phyloP scores from a whole-genome alignment of 2,329 filamentous ascomycete genomes.

The Chrysosporium keratinophilum region DNA sequence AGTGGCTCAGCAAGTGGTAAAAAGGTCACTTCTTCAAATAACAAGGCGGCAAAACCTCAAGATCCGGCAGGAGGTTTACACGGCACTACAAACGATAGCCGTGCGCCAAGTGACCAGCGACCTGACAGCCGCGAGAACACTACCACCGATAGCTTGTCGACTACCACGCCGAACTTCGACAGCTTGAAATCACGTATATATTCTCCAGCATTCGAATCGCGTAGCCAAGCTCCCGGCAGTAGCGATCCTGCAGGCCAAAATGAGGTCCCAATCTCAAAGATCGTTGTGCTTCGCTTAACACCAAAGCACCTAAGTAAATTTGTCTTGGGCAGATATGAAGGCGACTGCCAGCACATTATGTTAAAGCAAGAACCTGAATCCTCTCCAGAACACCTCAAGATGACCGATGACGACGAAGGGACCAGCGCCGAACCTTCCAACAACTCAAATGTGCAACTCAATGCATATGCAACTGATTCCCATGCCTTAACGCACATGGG shows the following conservation, averaged over 20 bases:
- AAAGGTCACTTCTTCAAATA: constrained; percentile 9
- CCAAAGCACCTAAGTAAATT: neutral
- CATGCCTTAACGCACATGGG: constrained; percentile 2
- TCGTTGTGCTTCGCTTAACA: constrained; percentile 2
- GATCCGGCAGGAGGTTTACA: neutral
- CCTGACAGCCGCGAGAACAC: neutral
- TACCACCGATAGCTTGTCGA: neutral
- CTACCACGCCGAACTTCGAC: neutral
- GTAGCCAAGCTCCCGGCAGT: too few species aligned
- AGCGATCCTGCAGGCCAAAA: too few species aligned
- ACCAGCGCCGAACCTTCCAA: neutral
- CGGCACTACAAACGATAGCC: neutral
- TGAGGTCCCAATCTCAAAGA: too few species aligned
- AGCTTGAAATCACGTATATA: too few species aligned
- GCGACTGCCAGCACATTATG: too few species aligned
- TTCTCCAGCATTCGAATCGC: too few species aligned
- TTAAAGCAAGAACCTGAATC: too few species aligned
- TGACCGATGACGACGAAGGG: neutral
- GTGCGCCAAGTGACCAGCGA: neutral
- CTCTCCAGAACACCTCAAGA: too few species aligned
- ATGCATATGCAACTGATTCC: neutral
- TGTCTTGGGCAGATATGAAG: neutral
- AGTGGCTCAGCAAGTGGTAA: constrained; percentile 18
- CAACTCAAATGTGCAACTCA: neutral
- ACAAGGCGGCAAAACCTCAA: neutral